These are phyloP conservation scores for Ceratobasidium sp. DNA, from an alignment of 1,284 basidiomycete genomes.

Conservation along the genomic window DNA sequence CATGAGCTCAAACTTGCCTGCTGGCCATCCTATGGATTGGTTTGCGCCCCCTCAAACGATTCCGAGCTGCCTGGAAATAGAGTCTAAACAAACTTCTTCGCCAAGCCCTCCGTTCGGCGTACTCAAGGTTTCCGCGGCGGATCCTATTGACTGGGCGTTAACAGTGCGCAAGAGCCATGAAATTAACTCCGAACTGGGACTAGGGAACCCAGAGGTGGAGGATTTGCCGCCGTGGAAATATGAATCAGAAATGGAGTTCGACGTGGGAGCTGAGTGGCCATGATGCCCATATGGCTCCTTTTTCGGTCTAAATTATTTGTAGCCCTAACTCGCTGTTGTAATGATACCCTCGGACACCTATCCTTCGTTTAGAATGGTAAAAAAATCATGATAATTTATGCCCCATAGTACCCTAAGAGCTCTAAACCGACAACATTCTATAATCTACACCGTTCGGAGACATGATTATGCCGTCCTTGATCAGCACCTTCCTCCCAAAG, in stretches of 20 bases:
- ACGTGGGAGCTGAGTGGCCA: conserved; percentile 12
- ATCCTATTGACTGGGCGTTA: background rate
- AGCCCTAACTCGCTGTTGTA: background rate
- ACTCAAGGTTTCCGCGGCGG: background rate
- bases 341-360: background rate
- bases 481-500: conserved; percentile 18
- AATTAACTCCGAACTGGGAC: background rate
- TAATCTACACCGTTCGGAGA: conserved; percentile 28
- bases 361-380: background rate
- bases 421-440: conserved; percentile 16
- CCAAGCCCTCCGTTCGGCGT: background rate
- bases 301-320: background rate
- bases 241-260: conserved; percentile 4
- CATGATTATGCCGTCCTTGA: conserved; percentile 33
- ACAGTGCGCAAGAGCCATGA: background rate
- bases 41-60: background rate
- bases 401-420: too few relatives aligned
- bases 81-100: background rate
- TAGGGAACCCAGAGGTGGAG: conserved; percentile 14
- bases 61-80: background rate
- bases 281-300: background rate
- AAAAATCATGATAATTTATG: conserved; percentile 11
- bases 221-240: conserved; percentile 7
- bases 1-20: background rate
- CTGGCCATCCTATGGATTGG: background rate